These are phyloP conservation scores for Verticillium albo-atrum DNA, from an alignment of 2,329 filamentous ascomycete species.

Conservation along the genomic window DNA sequence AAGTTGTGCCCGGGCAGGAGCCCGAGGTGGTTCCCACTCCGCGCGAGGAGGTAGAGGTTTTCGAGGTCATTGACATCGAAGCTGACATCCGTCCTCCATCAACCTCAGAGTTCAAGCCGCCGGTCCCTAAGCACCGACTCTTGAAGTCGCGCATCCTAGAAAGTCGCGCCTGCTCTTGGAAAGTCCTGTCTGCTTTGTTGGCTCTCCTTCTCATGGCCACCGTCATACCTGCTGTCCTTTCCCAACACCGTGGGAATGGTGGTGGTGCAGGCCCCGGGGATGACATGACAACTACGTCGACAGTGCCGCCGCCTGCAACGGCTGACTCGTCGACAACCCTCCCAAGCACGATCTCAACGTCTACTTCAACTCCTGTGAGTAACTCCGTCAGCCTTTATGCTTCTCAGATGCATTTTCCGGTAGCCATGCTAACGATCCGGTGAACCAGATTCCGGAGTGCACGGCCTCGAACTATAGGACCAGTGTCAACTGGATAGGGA, in stretches of 20 bases:
- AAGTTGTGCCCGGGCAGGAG: conserved; percentile 4
- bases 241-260: conserved; percentile 20
- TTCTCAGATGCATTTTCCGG: background rate
- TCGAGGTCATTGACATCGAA: background rate
- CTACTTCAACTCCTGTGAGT: conserved; percentile 3
- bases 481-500: conserved; percentile 12
- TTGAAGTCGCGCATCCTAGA: background rate
- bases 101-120: background rate
- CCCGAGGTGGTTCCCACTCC: conserved; percentile 8
- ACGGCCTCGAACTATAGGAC: conserved; percentile 2
- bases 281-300: background rate
- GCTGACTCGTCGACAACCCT: background rate
- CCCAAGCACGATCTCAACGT: background rate
- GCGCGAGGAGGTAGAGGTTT: background rate
- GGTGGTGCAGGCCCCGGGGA: background rate
- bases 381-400: background rate
- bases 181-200: background rate
- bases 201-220: conserved; percentile 30
- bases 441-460: conserved; percentile 5
- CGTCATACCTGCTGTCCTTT: conserved; percentile 26
- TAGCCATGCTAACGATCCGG: background rate
- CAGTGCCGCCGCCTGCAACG: background rate
- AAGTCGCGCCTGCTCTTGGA: background rate
- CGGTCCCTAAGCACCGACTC: background rate
- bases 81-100: background rate